Evolutionary conservation across 2,329 filamentous ascomycete species (phyloP).

Genomic region (Keithomyces neogunnii): DNA sequence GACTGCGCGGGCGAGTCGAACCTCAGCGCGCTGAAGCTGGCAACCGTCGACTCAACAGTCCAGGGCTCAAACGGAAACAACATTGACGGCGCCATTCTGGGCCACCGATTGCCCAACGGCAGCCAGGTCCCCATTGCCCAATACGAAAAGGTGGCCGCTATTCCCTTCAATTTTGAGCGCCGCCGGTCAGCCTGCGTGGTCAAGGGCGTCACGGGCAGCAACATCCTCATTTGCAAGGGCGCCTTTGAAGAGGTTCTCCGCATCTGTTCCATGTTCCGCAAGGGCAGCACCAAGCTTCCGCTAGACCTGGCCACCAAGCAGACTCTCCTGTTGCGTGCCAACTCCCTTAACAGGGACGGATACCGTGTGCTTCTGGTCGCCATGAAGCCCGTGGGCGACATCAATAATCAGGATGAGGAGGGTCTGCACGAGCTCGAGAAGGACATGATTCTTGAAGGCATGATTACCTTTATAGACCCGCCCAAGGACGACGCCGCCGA

Average conservation of each 20-base stretch:
- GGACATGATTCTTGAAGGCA: slow-evolving; percentile 17
- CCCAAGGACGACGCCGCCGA: slow-evolving; percentile 19
- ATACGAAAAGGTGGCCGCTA: slow-evolving; percentile 14
- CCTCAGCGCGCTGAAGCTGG: slow-evolving; percentile 16
- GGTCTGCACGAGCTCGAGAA: slow-evolving; percentile 14
- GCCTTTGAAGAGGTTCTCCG: slow-evolving; percentile 19
- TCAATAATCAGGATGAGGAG: slow-evolving; percentile 12
- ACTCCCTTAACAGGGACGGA: slow-evolving; percentile 11
- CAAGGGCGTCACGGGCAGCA: slow-evolving; percentile 12
- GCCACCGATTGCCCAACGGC: slow-evolving; percentile 8
- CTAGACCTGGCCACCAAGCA: slow-evolving; percentile 11
- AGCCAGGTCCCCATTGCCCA: slow-evolving; percentile 11
- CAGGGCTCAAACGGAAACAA: slow-evolving; percentile 20
- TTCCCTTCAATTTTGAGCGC: slow-evolving; percentile 19
- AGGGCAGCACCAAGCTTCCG: slow-evolving; percentile 8
- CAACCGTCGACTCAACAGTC: slow-evolving; percentile 15
- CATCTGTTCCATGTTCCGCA: slow-evolving; percentile 13
- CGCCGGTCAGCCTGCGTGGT: slow-evolving; percentile 16
- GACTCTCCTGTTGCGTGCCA: slow-evolving; percentile 9
- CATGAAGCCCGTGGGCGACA: slow-evolving; percentile 10
- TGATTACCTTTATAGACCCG: slow-evolving; percentile 20
- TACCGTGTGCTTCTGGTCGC: slow-evolving; percentile 17
- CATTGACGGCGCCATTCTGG: slow-evolving; percentile 18
- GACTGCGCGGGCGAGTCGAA: slow-evolving; percentile 12
- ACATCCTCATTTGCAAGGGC: slow-evolving; percentile 21